These are phyloP conservation scores for Incumbomyces delicatus DNA, from an alignment of 2,329 filamentous ascomycete genomes.

Conservation along the genomic window DNA sequence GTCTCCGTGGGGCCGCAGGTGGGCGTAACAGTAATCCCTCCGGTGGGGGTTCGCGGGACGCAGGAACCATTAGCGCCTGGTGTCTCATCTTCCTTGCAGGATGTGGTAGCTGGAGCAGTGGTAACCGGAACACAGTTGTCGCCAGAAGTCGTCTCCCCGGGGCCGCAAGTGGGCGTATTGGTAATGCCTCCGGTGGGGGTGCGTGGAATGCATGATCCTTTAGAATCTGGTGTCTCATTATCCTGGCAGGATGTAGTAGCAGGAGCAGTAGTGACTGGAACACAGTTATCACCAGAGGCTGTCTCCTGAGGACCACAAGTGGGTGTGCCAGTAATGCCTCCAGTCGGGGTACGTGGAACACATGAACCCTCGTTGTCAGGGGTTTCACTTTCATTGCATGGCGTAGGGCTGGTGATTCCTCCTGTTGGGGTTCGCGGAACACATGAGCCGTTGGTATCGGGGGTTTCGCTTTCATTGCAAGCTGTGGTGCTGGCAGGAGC, in stretches of 20 bases:
- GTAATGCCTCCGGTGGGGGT: conserved; percentile 5
- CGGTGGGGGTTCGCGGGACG: conserved; percentile 1
- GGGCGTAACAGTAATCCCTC: background rate
- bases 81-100: background rate
- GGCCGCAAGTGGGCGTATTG: no score
- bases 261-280: conserved; percentile 2
- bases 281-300: background rate
- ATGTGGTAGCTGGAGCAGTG: conserved; percentile 1
- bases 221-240: background rate
- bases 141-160: no score
- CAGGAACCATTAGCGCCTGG: background rate
- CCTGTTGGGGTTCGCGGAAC: conserved; percentile 4
- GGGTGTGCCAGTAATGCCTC: conserved; percentile 1
- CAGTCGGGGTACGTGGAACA: conserved; percentile 1
- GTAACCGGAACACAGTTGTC: conserved; percentile 3
- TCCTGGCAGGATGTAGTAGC: background rate
- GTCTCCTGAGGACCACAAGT: background rate
- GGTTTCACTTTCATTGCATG: background rate
- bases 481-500: background rate
- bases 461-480: background rate
- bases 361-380: background rate
- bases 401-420: conserved; percentile 1
- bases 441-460: background rate
- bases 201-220: background rate
- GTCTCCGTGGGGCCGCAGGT: background rate